phyloP scores from a whole-genome alignment of 176 grass and related monocot species.

The Thalia dealbata region DNA sequence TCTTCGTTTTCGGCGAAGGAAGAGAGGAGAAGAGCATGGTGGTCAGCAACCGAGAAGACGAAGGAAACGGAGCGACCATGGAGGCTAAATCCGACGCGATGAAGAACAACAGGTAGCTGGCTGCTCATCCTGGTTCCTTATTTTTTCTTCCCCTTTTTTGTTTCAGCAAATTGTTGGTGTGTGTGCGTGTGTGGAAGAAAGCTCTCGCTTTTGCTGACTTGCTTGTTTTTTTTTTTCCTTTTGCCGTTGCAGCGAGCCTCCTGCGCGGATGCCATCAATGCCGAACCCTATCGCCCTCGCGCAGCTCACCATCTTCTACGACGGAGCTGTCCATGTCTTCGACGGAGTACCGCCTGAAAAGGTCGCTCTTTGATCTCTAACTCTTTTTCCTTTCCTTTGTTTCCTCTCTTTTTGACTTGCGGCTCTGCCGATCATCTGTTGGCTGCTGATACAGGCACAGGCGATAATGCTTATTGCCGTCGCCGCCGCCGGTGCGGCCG shows the following conservation, averaged over 20 bases:
- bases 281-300: neutral
- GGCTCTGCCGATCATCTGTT: neutral
- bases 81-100: neutral
- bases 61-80: neutral
- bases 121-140: neutral
- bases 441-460: neutral
- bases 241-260: neutral
- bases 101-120: neutral
- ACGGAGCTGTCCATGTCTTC: conserved; percentile 1
- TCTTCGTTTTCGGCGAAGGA: neutral
- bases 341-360: neutral
- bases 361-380: neutral
- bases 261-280: neutral
- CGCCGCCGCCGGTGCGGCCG: neutral
- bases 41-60: neutral
- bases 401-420: no score
- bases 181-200: no score
- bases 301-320: conserved; percentile 17
- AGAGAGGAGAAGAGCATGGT: neutral
- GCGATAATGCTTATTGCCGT: conserved; percentile 9
- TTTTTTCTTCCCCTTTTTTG: neutral
- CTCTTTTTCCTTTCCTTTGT: neutral
- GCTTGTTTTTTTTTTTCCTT: neutral
- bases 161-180: no score
- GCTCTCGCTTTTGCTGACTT: neutral